Conservation (phyloP, 176 grass and related monocot species). For the Oryza punctata region DNA sequence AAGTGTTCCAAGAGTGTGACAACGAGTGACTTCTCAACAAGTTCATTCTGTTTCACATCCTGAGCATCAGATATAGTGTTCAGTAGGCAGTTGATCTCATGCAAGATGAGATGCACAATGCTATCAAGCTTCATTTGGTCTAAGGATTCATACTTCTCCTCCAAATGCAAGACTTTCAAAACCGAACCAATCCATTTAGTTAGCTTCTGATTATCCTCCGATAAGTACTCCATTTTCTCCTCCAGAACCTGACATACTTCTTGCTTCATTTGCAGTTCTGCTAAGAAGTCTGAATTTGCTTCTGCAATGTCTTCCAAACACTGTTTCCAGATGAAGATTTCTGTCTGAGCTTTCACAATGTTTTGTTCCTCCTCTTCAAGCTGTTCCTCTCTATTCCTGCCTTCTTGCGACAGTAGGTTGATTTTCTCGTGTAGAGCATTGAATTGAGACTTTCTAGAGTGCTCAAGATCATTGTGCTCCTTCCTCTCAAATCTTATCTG, state of each 20-base stretch:
- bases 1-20: constrained; percentile 91
- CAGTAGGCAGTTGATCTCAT: constrained; percentile 67
- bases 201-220: constrained; percentile 66
- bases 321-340: constrained; percentile 72
- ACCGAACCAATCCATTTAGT: constrained; percentile 60
- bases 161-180: constrained; percentile 59
- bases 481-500: constrained; percentile 63
- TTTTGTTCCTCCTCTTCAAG: constrained; percentile 71
- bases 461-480: constrained; percentile 50
- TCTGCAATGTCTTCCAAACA: constrained; percentile 48
- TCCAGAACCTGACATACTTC: constrained; percentile 62
- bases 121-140: constrained; percentile 79
- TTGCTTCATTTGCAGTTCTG: constrained; percentile 35
- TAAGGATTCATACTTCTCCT: constrained; percentile 69
- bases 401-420: constrained; percentile 45
- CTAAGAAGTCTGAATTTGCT: constrained; percentile 38
- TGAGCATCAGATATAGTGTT: constrained; percentile 67
- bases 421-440: constrained; percentile 48
- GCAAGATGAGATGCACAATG: constrained; percentile 81
- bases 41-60: constrained; percentile 71
- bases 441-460: constrained; percentile 39
- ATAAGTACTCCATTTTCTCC: constrained; percentile 53
- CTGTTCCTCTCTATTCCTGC: constrained; percentile 50
- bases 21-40: constrained; percentile 88
- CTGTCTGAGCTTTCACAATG: constrained; percentile 66